A percentile compares a stretch with the other conserved stretches of the same genome.
phyloP scores from a whole-genome alignment of 768 basidiomycete species.

The Hygrophorus pudorinus region DNA sequence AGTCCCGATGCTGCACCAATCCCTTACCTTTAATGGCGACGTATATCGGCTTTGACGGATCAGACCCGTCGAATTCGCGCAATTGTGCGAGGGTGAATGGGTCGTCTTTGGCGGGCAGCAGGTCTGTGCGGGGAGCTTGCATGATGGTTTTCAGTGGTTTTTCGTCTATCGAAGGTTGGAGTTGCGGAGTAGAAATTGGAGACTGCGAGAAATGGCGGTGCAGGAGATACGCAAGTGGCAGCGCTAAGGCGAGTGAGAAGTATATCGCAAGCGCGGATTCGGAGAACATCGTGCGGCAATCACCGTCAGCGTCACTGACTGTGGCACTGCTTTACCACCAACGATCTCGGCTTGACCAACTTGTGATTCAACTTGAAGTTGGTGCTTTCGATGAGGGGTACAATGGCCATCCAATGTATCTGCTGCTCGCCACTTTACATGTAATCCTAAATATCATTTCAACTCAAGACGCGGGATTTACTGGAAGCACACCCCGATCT shows the following conservation, averaged over 20 bases:
- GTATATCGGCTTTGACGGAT: constrained; percentile 63
- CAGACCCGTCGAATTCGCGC: constrained; percentile 60
- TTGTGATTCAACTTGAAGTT: no score
- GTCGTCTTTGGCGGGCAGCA: constrained; percentile 66
- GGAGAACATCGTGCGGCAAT: constrained; percentile 9
- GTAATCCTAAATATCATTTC: no score
- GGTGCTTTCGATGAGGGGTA: no score
- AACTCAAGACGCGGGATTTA: no score
- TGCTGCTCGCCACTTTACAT: no score
- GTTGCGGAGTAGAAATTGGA: constrained; percentile 4
- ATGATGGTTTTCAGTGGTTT: constrained; percentile 50
- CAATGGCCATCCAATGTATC: no score
- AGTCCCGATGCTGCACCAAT: not conserved
- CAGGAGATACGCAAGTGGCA: constrained; percentile 18
- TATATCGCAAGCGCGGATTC: constrained; percentile 13
- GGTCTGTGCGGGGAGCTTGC: constrained; percentile 53
- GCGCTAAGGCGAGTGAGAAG: constrained; percentile 13
- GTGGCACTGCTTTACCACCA: no score
- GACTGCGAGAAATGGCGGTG: constrained; percentile 11
- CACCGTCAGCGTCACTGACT: no score
- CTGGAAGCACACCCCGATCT: no score
- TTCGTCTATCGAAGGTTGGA: constrained; percentile 15
- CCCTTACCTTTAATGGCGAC: constrained; percentile 94
- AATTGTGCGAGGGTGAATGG: constrained; percentile 66
- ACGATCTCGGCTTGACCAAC: no score